Percentiles rank a stretch among this genome's conserved stretches.
These are phyloP conservation scores for Brassica balearica DNA, from an alignment of 441 rosid species.

Conservation along the genomic window DNA sequence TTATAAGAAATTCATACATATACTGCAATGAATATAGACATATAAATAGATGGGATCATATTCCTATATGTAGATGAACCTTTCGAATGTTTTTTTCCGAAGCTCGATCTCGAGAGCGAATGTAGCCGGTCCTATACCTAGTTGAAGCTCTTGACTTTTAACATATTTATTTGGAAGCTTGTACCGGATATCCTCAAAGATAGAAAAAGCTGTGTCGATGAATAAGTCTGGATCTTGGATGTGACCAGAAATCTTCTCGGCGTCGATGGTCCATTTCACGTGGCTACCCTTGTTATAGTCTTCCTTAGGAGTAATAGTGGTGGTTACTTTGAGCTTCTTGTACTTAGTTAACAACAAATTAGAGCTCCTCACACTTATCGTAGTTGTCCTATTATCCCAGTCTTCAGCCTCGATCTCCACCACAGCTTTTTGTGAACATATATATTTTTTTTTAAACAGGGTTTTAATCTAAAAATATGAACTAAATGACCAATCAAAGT, in stretches of 20 bases:
- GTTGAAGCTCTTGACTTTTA: too few relatives aligned
- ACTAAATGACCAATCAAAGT: background rate
- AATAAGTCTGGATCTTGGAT: background rate
- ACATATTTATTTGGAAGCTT: background rate
- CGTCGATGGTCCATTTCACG: background rate
- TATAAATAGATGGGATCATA: background rate
- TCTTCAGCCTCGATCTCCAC: background rate
- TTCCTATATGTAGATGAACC: background rate
- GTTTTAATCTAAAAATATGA: background rate
- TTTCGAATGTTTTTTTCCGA: background rate
- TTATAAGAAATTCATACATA: background rate
- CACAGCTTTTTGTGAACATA: background rate
- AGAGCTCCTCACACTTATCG: background rate
- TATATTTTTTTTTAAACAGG: background rate
- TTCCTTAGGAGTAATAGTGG: background rate
- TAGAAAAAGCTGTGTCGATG: background rate
- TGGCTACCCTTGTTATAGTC: background rate
- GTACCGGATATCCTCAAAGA: background rate
- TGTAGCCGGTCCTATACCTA: too few relatives aligned
- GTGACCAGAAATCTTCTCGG: background rate
- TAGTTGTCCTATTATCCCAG: background rate
- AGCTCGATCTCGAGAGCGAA: background rate
- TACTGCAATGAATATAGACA: background rate
- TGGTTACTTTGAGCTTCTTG: background rate
- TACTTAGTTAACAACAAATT: background rate